Base-by-base conservation (phyloP, 1,284 basidiomycete species). In the Rhodotorula sp. region DNA sequence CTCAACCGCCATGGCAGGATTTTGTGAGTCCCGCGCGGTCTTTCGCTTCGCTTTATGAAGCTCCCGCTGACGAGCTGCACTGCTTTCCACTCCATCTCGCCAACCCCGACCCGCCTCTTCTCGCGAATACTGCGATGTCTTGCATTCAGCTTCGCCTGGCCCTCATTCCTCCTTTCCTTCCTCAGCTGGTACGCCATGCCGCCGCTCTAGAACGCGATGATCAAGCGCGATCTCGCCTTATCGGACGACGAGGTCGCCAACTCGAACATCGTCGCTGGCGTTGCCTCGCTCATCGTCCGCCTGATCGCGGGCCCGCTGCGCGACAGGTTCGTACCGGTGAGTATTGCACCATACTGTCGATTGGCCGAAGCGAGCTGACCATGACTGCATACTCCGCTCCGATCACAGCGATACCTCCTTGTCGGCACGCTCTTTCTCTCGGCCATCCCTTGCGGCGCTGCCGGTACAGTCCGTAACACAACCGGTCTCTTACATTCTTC, bases 381-480 rank as follows among this genome's bases (percentile, higher is more conserved):
- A 11, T 24, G 47, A 48, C 47, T 24, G 54, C 10, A 28, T 16
- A 13, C n/a, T 0, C 30, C 34, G 34, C 34, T 34, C 34, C 34
- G 34, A 5, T 20, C 28, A 13, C 55, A 65, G 66, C 70, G 87
- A 26, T 85, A 85, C 68, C 84, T 87, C 30, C 87, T 89, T 85
- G 86, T 85, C 10, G 78, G 73, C 1, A 78, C 88, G 26, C 83
- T 89, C 30, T 76, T 87, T 58, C 69, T 86, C 0, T 87, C 87
- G 9, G 86, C 87, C 2, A 85, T 89, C 51, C 87, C 87, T 1
- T 87, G 85, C 2, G 87, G 85, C 1, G 78, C 88, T 11, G 86
- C 87, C 0, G 87, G 86, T 7, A 84, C 85, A 0, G 82, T 83
- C 9, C 78, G 79, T 54, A 82, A 76, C 61, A 83, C 83, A 1